Percentiles rank a stretch among this genome's conserved stretches.
These are phyloP conservation scores for Puccinellia tenuiflora DNA, from an alignment of 176 grass and related monocot species.

Conservation along the genomic window DNA sequence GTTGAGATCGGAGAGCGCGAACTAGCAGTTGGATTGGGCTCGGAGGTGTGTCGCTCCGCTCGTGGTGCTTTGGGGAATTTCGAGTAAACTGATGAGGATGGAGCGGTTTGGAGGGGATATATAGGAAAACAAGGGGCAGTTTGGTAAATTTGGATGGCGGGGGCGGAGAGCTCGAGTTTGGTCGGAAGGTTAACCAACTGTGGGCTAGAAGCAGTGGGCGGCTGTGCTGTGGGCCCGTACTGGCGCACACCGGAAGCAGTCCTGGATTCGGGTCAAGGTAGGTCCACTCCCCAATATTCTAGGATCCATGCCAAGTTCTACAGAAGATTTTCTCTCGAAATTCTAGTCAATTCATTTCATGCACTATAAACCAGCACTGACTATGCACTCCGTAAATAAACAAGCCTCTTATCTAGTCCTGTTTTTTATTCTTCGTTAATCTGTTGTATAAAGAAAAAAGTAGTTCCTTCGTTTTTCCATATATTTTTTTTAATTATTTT, in stretches of 20 bases:
- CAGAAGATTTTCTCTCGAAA: neutral
- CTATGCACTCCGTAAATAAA: no score
- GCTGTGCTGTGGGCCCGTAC: no score
- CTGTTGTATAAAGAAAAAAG: no score
- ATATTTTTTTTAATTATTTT: no score
- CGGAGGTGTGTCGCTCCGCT: neutral
- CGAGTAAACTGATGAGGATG: neutral
- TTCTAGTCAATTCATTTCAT: neutral
- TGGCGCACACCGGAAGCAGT: neutral
- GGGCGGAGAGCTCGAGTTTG: no score
- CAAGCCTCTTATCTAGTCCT: no score
- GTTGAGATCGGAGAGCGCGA: neutral
- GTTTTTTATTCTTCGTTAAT: no score
- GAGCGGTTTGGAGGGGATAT: neutral
- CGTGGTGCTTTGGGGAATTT: neutral
- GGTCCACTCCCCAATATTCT: neutral
- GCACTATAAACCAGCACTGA: no score
- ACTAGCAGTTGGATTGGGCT: neutral
- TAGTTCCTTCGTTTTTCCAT: no score
- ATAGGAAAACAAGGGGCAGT: neutral
- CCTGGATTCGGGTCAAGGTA: neutral
- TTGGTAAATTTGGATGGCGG: neutral
- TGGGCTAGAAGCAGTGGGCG: no score
- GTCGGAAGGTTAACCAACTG: no score
- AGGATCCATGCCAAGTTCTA: neutral